Conservation (phyloP, 2,329 filamentous ascomycete species). For the Aciculosporium take region DNA sequence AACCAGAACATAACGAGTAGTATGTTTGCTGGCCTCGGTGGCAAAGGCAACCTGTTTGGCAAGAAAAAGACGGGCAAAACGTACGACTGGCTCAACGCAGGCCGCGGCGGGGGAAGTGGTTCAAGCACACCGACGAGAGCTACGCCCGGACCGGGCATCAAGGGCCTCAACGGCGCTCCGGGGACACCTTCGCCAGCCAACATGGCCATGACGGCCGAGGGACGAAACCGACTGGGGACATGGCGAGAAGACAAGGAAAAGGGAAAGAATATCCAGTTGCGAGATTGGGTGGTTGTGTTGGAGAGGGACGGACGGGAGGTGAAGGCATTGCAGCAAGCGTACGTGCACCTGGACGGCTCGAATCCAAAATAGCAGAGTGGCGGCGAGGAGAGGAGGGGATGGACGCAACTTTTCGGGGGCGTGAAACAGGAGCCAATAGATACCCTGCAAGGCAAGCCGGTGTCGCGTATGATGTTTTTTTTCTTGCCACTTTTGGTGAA, state of each 20-base stretch:
- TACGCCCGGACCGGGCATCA: conserved; percentile 17
- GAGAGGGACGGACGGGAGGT: conserved; percentile 62
- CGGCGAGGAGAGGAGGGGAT: neutral
- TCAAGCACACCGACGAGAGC: conserved; percentile 34
- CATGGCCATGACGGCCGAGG: conserved; percentile 38
- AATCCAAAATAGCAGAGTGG: conserved; percentile 21
- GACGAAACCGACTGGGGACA: conserved; percentile 51
- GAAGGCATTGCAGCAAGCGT: conserved; percentile 46
- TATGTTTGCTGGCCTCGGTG: conserved; percentile 53
- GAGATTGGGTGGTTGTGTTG: conserved; percentile 67
- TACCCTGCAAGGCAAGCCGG: conserved; percentile 2
- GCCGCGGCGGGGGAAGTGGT: conserved; percentile 35
- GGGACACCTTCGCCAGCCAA: conserved; percentile 17
- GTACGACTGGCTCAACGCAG: conserved; percentile 60
- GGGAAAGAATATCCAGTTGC: conserved; percentile 66
- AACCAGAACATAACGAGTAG: conserved; percentile 74
- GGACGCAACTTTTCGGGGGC: neutral
- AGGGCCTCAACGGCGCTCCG: conserved; percentile 18
- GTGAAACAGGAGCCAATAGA: conserved; percentile 7
- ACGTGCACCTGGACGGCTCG: conserved; percentile 36
- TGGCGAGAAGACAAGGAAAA: conserved; percentile 68
- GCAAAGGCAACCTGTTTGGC: conserved; percentile 40
- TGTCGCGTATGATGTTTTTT: conserved; percentile 1
- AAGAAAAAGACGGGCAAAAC: conserved; percentile 51
- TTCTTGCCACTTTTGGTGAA: too few relatives aligned